Base-by-base conservation (phyloP, 2,329 filamentous ascomycete genomes). In the Diaporthe vexans region DNA sequence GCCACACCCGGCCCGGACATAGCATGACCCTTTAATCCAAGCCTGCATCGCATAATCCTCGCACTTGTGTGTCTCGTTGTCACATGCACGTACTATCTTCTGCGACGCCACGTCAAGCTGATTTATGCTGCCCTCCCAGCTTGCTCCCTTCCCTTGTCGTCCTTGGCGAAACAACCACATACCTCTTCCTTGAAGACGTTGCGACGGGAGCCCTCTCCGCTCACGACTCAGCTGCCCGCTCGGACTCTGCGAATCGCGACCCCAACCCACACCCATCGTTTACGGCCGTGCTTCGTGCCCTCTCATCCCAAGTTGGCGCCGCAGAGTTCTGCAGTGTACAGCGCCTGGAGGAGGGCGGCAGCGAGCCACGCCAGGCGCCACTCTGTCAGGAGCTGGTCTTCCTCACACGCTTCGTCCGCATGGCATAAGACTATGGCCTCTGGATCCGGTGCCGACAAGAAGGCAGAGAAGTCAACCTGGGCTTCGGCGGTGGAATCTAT, bases 401-500 rank as follows among this genome's bases (percentile, higher is more conserved):
- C 71, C 29, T 61, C 67, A 46, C 65, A 67, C 33, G 54, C 58
- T 54, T 73, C 73, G 58, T 48, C 2, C 74, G 76, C 77, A 70
- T 78, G 79, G 79, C 79, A 78, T 24, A 75, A 71, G 33, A 78
- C 59, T 24, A 87, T 87, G 86, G 81, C 84, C 56, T 79, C 84
- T 51, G 72, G 65, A 71, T 74, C 74, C 37, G 79, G 77, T 56
- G 74, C 81, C 52, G 87, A 88, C 48, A 89, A 86, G 81, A 90
- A 88, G 81, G 76, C 82, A 46, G 90, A 91, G 79, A 91, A 87
- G 81, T 90, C 89, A 3, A 91, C 91, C 78, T 81, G 91, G 40
- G 88, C 87, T 57, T 90, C 88, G 24, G 89, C 91, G 43, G 88
- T 92, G 51, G 90, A 91, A 75, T 91, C 90, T 0, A 88, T 92